Evolutionary conservation across 306 rosid species (phyloP), one percentile per base, ranked within the genome.

Genomic region (Pueraria montana): DNA sequence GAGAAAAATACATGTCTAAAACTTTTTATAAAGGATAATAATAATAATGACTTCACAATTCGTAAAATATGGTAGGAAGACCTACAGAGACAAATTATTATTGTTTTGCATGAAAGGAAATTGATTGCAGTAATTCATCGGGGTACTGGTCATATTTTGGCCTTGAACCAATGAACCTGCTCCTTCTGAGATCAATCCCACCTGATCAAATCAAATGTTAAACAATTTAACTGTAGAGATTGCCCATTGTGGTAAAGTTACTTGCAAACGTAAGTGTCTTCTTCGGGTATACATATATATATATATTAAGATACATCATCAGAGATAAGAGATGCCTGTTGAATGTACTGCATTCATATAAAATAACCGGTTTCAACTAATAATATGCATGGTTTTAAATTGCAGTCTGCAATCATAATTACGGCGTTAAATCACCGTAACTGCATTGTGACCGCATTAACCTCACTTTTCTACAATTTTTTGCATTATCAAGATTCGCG

Each of bases 171-270:
- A 21, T 18, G 78, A 5, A 58, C 45, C 42, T 30, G 14, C 24
- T 45, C 55, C 82, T n/a, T 45, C 30, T 0, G 66, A 5, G 17
- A 43, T 42, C 86, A 61, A 6, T 45, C 30, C 78, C 56, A 11
- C 86, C 86, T 83, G 43, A 53, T 32, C 36, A 43, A 26, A 42
- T 53, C 49, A 20, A 40, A 53, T 40, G 11, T 50, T 17, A 80
- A 74, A 38, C 9, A 50, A 73, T 30, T 30, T 30, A 30, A 30
- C 52, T 20, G 6, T 10, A 63, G 45, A 48, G 23, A 46, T 48
- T 14, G 11, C 26, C 16, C 20, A 20, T 14, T 5, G 9, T 58
- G 4, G 4, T 13, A 26, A 80, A 23, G 53, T 6, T 14, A 32
- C n/a, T 52, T 36, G 14, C 5, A 74, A 30, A 34, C 21, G 5